Evolutionary conservation across 2,329 filamentous ascomycete species (phyloP).

Genomic region (Sporothrix schenckii): DNA sequence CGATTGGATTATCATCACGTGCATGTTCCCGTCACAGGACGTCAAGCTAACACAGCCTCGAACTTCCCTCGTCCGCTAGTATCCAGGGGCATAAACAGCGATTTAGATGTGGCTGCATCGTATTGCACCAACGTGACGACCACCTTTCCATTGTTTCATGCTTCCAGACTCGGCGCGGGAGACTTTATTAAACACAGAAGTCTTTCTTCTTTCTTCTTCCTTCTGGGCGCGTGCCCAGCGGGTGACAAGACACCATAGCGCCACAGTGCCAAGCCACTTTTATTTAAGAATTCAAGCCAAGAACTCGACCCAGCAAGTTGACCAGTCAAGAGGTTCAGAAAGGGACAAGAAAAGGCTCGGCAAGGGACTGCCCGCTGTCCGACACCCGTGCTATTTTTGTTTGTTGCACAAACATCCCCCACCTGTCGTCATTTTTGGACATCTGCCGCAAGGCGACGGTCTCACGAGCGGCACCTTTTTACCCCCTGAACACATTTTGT

Average conservation of each 20-base stretch:
- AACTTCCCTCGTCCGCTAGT: background rate
- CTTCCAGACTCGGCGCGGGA: background rate
- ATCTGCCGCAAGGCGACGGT: slow-evolving; percentile 15
- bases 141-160: background rate
- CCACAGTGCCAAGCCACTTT: slow-evolving; percentile 8
- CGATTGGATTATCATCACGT: background rate
- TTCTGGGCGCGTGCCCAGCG: background rate
- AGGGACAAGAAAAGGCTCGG: background rate
- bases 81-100: background rate
- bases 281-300: too few species aligned
- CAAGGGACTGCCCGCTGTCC: slow-evolving; percentile 11
- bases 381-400: background rate
- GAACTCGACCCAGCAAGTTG: too few species aligned
- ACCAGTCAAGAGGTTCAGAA: too few species aligned
- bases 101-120: background rate
- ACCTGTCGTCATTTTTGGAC: slow-evolving; percentile 16
- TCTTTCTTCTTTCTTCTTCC: background rate
- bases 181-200: background rate
- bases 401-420: background rate
- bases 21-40: background rate
- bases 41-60: too few species aligned
- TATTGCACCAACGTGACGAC: background rate
- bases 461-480: background rate
- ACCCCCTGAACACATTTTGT: background rate
- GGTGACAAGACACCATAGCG: background rate